phyloP scores from a whole-genome alignment of 106 monocot genomes.

The Allium sativum region DNA sequence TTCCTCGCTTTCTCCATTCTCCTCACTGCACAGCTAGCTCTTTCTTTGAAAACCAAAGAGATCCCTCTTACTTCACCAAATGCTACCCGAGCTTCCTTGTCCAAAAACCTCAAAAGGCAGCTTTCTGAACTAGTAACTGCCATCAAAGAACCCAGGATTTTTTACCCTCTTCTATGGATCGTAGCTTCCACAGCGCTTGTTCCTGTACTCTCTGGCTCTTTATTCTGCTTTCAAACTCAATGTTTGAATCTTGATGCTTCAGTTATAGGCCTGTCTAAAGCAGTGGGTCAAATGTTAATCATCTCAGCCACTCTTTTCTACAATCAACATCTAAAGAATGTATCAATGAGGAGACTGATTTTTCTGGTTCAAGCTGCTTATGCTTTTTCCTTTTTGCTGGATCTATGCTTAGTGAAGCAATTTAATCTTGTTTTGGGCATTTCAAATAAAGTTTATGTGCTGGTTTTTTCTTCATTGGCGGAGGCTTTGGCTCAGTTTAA shows the following conservation, averaged over 20 bases:
- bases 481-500: slow-evolving; percentile 88
- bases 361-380: slow-evolving; percentile 47
- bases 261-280: slow-evolving; percentile 77
- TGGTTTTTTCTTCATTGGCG: slow-evolving; percentile 60
- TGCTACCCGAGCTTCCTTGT: slow-evolving; percentile 15
- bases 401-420: slow-evolving; percentile 69
- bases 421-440: slow-evolving; percentile 59
- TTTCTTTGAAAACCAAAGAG: slow-evolving; percentile 58
- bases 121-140: slow-evolving; percentile 35
- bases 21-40: slow-evolving; percentile 43
- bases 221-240: slow-evolving; percentile 82
- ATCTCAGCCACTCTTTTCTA: slow-evolving; percentile 48
- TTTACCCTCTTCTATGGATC: slow-evolving; percentile 55
- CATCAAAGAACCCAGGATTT: slow-evolving; percentile 35
- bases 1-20: slow-evolving; percentile 53
- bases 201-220: slow-evolving; percentile 65
- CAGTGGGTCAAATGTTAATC: slow-evolving; percentile 60
- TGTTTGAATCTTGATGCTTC: slow-evolving; percentile 51
- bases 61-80: slow-evolving; percentile 9
- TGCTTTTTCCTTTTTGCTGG: slow-evolving; percentile 63
- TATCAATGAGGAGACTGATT: slow-evolving; percentile 51
- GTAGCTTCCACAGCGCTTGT: slow-evolving; percentile 57
- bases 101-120: slow-evolving; percentile 40
- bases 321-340: slow-evolving; percentile 32
- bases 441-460: slow-evolving; percentile 55